A percentile compares a stretch with the other conserved stretches of the same genome.
Evolutionary conservation across 805 yeast species (phyloP).

Genomic region (Kluyveromyces nonfermentans): DNA sequence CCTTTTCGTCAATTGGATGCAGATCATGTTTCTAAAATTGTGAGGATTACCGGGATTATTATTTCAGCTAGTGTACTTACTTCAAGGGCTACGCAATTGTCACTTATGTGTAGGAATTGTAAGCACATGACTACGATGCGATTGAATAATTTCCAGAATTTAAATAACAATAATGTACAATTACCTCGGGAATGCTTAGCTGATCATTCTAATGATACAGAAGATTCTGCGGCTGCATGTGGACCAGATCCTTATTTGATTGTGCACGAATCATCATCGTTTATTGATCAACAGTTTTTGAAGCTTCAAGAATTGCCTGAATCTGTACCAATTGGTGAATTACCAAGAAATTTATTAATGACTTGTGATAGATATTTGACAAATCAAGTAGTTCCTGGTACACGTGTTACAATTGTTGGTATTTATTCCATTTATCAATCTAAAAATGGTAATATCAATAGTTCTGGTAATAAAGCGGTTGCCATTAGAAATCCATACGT

Average conservation of each 20-base stretch:
- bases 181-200: constrained; percentile 29
- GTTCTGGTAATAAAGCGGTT: constrained; percentile 37
- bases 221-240: constrained; percentile 38
- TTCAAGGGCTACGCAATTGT: constrained; percentile 78
- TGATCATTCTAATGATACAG: constrained; percentile 15
- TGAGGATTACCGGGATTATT: constrained; percentile 85
- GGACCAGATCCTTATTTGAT: constrained; percentile 89
- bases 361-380: constrained; percentile 86
- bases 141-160: constrained; percentile 28
- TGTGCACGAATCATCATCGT: constrained; percentile 87
- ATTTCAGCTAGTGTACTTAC: constrained; percentile 83
- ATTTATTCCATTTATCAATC: constrained; percentile 86
- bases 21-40: constrained; percentile 80
- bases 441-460: constrained; percentile 48
- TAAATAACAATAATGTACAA: constrained; percentile 22
- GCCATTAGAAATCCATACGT: constrained; percentile 92
- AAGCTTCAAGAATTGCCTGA: constrained; percentile 97
- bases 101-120: constrained; percentile 80
- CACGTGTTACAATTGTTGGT: constrained; percentile 85
- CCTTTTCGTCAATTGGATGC: constrained; percentile 79
- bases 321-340: constrained; percentile 97
- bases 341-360: constrained; percentile 87
- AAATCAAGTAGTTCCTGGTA: constrained; percentile 89
- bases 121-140: constrained; percentile 63
- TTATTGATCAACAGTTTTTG: constrained; percentile 88